Base-by-base conservation (phyloP, 192 early-diverging fungal genomes). In the Hyaloraphidium curvatum region DNA sequence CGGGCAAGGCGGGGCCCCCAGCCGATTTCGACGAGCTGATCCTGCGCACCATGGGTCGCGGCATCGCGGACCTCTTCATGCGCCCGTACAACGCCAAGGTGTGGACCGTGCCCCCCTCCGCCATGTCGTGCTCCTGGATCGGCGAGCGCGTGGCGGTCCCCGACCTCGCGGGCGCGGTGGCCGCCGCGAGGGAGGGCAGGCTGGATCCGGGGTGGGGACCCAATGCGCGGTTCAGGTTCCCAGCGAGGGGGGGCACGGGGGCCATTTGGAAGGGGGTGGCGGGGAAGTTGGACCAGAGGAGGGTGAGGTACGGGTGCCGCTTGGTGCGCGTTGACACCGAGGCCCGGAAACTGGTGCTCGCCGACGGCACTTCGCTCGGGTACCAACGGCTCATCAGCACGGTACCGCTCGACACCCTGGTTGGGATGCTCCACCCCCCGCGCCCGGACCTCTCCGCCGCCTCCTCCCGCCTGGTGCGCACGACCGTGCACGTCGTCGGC, bases 1-100 rank as follows among this genome's bases (percentile, higher is more conserved):
- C n/a, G n/a, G n/a, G n/a, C n/a, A n/a, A n/a, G n/a, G n/a, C n/a
- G n/a, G n/a, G n/a, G n/a, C n/a, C n/a, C n/a, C n/a, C n/a, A n/a
- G n/a, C n/a, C n/a, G n/a, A 64, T 30, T 64, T 64, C 53, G 62
- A 64, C 54, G 62, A 64, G 50, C 60, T 57, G 62, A 64, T 64
- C 39, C 54, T 64, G 31, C 53, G 62, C 13, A 60, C 61, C 50
- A 59, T 64, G 62, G 62, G 62, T 16, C 58, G 60, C 25, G 62
- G 62, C 11, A 53, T 64, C 23, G 62, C 62, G 13, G 58, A 64
- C 33, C 39, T 64, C 53, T 64, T 64, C 39, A 64, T 64, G 62
- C 43, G 62, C 21, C 62, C 62, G 5, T 64, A 64, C 62, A 64
- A 64, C 55, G 59, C 60, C 50, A 64, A 64, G 52, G 62, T 64